phyloP scores from a whole-genome alignment of 2,329 filamentous ascomycete species.

The Cercospora janseana region DNA sequence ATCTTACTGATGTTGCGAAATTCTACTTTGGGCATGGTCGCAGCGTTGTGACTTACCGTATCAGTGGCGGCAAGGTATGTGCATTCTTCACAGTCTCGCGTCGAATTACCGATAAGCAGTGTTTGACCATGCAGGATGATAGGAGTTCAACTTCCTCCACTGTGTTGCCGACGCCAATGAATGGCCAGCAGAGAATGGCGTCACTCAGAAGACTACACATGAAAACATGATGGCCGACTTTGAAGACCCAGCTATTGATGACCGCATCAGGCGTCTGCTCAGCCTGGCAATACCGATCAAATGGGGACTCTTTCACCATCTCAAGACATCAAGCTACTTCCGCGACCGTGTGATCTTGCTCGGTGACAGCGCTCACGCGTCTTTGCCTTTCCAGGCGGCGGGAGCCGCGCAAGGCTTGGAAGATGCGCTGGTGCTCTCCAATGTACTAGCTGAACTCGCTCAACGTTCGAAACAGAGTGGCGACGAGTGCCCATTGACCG shows the following conservation, averaged over 20 bases:
- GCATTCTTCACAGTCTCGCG: too few relatives aligned
- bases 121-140: background rate
- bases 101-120: background rate
- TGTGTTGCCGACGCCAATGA: background rate
- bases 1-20: constrained; percentile 5
- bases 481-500: background rate
- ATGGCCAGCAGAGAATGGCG: background rate
- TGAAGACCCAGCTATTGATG: constrained; percentile 5
- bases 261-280: constrained; percentile 12
- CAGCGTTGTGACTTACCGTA: constrained; percentile 6
- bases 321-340: constrained; percentile 41
- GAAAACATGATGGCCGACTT: constrained; percentile 18
- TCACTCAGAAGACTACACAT: constrained; percentile 1
- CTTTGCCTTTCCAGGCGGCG: constrained; percentile 56
- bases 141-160: constrained; percentile 11
- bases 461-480: background rate
- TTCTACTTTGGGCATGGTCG: constrained; percentile 4
- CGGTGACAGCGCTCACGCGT: constrained; percentile 59
- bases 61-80: constrained; percentile 7
- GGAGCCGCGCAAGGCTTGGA: constrained; percentile 59
- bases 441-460: constrained; percentile 6
- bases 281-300: constrained; percentile 42
- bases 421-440: constrained; percentile 49
- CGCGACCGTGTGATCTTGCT: constrained; percentile 45
- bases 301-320: constrained; percentile 52